Base-by-base conservation (phyloP, 1,284 basidiomycete genomes). In the Microbotryomycetes sp. region DNA sequence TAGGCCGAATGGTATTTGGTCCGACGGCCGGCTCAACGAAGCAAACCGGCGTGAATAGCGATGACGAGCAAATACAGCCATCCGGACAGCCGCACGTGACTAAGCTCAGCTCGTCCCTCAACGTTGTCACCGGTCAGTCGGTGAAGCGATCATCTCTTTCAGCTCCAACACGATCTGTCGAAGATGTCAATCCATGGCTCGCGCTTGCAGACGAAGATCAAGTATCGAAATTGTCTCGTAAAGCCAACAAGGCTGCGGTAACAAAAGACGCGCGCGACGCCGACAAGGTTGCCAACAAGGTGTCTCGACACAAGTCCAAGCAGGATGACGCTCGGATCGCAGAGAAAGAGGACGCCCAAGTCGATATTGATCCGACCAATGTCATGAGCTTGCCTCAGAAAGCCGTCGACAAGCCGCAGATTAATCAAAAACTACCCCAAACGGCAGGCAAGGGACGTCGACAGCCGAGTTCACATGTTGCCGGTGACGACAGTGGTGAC, bases 171-270 rank as follows among this genome's bases (percentile, higher is more conserved):
- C 46, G 53, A 9, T 46, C 57, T 5, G 50, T 46, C 3, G 55
- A 23, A 30, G 73, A 76, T 46, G 56, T 73, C 51, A 91, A 91
- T 73, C 88, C 88, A 4, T 91, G 89, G 89, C 82, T 91, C 24
- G 76, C 75, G 0, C 9, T 73, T 23, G 53, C 23, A 27, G 52
- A 21, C 15, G 49, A n/a, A 24, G 67, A 75, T 0, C 73, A 76
- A 18, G 69, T 74, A 11, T 62, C 75, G 7, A 66, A 80, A 72
- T 73, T 75, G 46, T 76, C 76, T 29, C 83, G 78, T 68, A 85
- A 81, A 70, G 84, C 84, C 68, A 87, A 86, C 71, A 85, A 89
- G 67, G 77, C 86, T 5, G 75, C 82, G 4, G 79, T 87, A 18
- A 80, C 81, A 63, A 88, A 87, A 69, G 80, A 81, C 60, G 85